A percentile compares a stretch with the other conserved stretches of the same genome.
Conservation (phyloP, 2,329 filamentous ascomycete species). For the Cercospora sp. region DNA sequence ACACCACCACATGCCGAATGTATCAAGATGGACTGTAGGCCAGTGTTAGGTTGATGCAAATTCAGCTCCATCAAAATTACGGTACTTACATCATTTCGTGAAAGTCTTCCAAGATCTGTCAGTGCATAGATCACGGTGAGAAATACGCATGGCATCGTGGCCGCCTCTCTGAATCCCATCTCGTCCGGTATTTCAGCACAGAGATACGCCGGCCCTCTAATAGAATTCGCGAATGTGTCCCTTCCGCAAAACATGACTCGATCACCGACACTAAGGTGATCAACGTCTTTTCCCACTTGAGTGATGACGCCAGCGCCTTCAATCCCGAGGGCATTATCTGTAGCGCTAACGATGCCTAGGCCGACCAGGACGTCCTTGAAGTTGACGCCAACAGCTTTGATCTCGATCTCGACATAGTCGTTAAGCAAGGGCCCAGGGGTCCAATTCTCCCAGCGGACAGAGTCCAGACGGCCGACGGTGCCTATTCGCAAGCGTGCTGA, state of each 20-base stretch:
- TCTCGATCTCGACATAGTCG: conserved; percentile 20
- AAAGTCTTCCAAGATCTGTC: conserved; percentile 15
- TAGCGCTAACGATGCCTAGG: conserved; percentile 7
- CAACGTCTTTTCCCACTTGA: conserved; percentile 33
- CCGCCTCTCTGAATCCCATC: conserved; percentile 26
- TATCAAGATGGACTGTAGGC: conserved; percentile 34
- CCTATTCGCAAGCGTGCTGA: too few species aligned
- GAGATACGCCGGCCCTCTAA: background rate
- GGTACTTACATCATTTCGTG: background rate
- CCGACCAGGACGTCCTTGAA: conserved; percentile 22
- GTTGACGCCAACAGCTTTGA: conserved; percentile 24
- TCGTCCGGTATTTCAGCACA: conserved; percentile 21
- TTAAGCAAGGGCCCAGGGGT: background rate
- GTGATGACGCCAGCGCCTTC: conserved; percentile 40
- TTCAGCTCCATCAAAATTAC: too few species aligned
- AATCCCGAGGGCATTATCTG: conserved; percentile 34
- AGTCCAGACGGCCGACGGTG: too few species aligned
- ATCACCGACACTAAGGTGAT: conserved; percentile 29
- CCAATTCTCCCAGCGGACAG: background rate
- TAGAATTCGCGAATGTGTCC: conserved; percentile 18
- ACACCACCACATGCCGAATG: conserved; percentile 32
- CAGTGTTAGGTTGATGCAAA: too few species aligned
- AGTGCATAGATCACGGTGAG: conserved; percentile 15
- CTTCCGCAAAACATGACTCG: conserved; percentile 21
- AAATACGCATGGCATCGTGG: conserved; percentile 20